Evolutionary conservation across 768 basidiomycete species (phyloP).

Genomic region (Calocybe indica): DNA sequence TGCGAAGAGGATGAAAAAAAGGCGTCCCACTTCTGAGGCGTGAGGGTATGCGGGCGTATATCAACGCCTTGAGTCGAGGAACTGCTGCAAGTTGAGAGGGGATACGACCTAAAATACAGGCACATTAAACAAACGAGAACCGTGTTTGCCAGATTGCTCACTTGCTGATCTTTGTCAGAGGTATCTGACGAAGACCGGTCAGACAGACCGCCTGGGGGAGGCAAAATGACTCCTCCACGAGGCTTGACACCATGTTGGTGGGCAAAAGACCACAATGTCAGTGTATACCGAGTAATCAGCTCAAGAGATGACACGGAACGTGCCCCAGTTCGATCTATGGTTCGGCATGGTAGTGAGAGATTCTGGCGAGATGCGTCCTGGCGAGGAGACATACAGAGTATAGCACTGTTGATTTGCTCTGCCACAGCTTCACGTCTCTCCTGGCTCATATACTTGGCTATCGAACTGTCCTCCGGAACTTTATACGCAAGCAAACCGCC

Average conservation of each 20-base stretch:
- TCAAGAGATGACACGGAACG: conserved; percentile 59
- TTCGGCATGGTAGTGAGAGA: background rate
- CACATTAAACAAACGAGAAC: background rate
- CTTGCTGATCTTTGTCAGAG: conserved; percentile 31
- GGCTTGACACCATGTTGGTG: conserved; percentile 43
- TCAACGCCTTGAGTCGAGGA: conserved; percentile 44
- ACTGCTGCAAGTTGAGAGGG: conserved; percentile 47
- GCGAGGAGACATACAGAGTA: conserved; percentile 56
- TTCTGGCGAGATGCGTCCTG: background rate
- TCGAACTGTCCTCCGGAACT: conserved; percentile 69
- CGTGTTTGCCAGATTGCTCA: conserved; percentile 10
- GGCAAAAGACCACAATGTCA: conserved; percentile 53
- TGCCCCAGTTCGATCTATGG: conserved; percentile 42
- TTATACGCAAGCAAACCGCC: conserved; percentile 79
- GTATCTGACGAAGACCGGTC: conserved; percentile 12
- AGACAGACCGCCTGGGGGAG: conserved; percentile 23
- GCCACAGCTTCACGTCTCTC: conserved; percentile 77
- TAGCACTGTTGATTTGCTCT: conserved; percentile 83
- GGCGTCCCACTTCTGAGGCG: background rate
- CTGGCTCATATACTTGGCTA: conserved; percentile 71
- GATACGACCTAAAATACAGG: conserved; percentile 32
- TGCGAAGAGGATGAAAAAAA: too few species aligned
- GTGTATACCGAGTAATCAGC: conserved; percentile 58
- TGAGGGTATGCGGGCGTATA: background rate
- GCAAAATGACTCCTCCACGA: conserved; percentile 42